Evolutionary conservation across 345 rosid species (phyloP), one percentile per base, ranked within the genome.

Genomic region (Sonneratia alba): DNA sequence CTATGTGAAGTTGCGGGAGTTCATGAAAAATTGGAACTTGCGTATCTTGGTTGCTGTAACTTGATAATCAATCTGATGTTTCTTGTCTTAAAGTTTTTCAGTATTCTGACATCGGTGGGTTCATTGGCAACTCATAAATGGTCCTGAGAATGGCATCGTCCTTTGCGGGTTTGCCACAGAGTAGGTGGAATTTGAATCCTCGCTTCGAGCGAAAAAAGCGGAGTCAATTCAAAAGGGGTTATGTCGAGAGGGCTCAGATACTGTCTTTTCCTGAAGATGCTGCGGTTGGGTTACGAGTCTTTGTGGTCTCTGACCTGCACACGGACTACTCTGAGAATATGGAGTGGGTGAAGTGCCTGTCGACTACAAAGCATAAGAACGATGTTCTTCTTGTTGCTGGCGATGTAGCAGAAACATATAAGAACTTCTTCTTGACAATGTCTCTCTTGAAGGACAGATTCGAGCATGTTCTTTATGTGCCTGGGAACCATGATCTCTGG

Each of bases 401-500:
- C 34, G 93, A 88, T 77, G 89, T 88, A 3, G 90, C 93, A 0
- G 90, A 88, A 82, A 82, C 83, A 1, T 79, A 69, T 47, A 32
- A 72, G 56, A 80, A 85, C 36, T 86, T 88, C n/a, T 66, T 74
- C 72, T 69, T 71, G 32, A 86, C 90, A 0, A 83, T 88, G 90
- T 81, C 86, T 48, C 83, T 85, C 66, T 71, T 88, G 84, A 86
- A 82, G 79, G 89, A 85, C 65, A 79, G 80, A 69, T 86, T 86
- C 65, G 68, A 72, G 36, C 82, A 82, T 67, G 85, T 86, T 62
- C 82, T 88, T 43, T 88, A 57, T 70, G 83, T 85, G 15, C 93
- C 93, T 16, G 89, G 89, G 62, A 88, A 88, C 72, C 90, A 88
- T 72, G 88, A 88, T 71, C 85, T 85, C 53, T 88, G 90, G 90